Evolutionary conservation across 1,139 yeast species (phyloP).

Genomic region (Yamadazyma aaseri): DNA sequence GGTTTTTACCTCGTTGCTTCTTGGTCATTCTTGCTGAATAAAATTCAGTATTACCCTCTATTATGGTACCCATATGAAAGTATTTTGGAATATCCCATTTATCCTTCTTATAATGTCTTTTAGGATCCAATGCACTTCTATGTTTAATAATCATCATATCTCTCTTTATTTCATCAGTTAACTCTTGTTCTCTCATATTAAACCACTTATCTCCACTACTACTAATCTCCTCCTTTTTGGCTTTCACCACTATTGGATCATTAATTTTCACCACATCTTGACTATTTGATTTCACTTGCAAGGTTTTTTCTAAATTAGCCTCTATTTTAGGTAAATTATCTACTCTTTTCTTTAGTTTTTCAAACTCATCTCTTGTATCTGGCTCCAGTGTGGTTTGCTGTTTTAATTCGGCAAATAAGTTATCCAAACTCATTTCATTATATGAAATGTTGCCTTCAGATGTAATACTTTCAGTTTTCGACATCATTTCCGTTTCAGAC

Average conservation of each 20-base stretch:
- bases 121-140: slow-evolving; percentile 91
- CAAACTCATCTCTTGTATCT: slow-evolving; percentile 24
- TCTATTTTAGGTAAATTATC: slow-evolving; percentile 36
- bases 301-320: slow-evolving; percentile 25
- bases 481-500: slow-evolving; percentile 16
- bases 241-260: slow-evolving; percentile 46
- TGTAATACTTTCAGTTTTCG: slow-evolving; percentile 14
- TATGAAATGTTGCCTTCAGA: slow-evolving; percentile 9
- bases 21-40: slow-evolving; percentile 68
- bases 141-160: slow-evolving; percentile 79
- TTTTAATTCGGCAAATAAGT: slow-evolving; percentile 32
- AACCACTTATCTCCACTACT: slow-evolving; percentile 74
- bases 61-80: slow-evolving; percentile 85
- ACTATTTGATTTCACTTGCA: slow-evolving; percentile 16
- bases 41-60: slow-evolving; percentile 80
- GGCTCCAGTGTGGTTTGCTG: slow-evolving; percentile 17
- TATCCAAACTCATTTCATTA: slow-evolving; percentile 23
- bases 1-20: slow-evolving; percentile 71
- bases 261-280: slow-evolving; percentile 35
- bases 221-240: slow-evolving; percentile 16
- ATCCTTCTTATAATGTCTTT: slow-evolving; percentile 89
- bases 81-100: slow-evolving; percentile 78
- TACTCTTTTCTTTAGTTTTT: slow-evolving; percentile 28
- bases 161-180: slow-evolving; percentile 70
- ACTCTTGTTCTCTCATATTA: slow-evolving; percentile 74